These are phyloP conservation scores for Saccharomycopsis babjevae DNA, from an alignment of 805 yeast species.

Conservation along the genomic window DNA sequence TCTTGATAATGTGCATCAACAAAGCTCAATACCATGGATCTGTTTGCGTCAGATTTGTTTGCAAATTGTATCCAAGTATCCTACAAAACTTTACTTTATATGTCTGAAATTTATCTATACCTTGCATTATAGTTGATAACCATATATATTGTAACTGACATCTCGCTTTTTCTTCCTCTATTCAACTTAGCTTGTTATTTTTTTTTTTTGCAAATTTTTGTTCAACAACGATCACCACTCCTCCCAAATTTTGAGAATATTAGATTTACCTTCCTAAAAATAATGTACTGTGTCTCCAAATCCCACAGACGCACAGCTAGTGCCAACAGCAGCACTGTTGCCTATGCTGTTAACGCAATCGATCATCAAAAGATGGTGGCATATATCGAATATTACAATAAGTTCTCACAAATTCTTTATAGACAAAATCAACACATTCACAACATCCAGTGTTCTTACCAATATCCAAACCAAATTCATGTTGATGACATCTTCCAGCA, in stretches of 20 bases:
- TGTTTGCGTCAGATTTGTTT: constrained; percentile 1
- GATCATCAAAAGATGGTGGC: background rate
- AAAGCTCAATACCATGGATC: background rate
- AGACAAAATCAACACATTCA: background rate
- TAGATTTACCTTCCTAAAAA: background rate
- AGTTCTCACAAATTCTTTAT: background rate
- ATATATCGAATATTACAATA: background rate
- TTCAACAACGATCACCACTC: background rate
- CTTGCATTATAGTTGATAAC: background rate
- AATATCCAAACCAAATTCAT: background rate
- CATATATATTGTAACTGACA: background rate
- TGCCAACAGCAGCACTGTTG: background rate
- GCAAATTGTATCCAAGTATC: background rate
- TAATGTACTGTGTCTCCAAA: background rate
- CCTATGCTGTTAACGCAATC: background rate
- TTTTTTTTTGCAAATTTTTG: too few species aligned
- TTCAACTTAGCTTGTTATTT: too few species aligned
- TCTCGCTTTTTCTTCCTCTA: background rate
- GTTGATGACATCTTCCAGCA: constrained; percentile 1
- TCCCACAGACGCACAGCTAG: background rate
- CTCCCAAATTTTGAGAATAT: too few species aligned
- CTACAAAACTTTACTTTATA: background rate
- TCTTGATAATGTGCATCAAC: background rate
- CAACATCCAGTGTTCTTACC: background rate
- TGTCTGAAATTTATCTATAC: background rate